These are phyloP conservation scores for Trypanosoma caninum DNA, from an alignment of 208 protist genomes.

Conservation along the genomic window DNA sequence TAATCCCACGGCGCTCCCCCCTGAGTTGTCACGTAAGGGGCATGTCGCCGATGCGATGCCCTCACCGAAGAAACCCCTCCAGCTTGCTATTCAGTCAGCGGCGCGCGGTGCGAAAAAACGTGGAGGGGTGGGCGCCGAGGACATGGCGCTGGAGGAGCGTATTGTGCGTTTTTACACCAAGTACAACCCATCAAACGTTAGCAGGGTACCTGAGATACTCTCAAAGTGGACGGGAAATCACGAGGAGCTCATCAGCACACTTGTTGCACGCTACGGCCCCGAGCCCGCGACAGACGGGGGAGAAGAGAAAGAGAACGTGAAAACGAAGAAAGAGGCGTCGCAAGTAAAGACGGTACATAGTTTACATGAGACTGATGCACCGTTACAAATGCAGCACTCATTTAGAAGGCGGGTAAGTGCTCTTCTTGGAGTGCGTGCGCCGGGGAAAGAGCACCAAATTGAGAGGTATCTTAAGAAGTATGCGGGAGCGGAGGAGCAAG, in stretches of 20 bases:
- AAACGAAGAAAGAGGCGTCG: neutral
- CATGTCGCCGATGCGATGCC: too few relatives aligned
- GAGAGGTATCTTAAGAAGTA: slow-evolving; percentile 1
- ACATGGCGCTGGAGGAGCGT: neutral
- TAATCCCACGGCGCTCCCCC: too few relatives aligned
- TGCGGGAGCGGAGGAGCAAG: neutral
- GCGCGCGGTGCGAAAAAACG: too few relatives aligned
- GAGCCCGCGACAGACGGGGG: slow-evolving; percentile 2
- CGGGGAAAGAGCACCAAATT: slow-evolving; percentile 1
- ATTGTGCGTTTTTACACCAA: slow-evolving; percentile 1
- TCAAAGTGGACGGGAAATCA: neutral
- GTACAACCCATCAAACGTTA: slow-evolving; percentile 5
- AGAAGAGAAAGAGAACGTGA: slow-evolving; percentile 27
- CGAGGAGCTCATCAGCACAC: slow-evolving; percentile 4
- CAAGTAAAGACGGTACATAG: neutral
- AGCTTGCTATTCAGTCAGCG: too few relatives aligned
- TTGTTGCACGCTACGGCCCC: slow-evolving; percentile 21
- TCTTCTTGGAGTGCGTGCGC: slow-evolving; percentile 19
- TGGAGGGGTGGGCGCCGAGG: too few relatives aligned
- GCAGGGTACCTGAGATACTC: neutral
- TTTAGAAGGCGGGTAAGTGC: slow-evolving; percentile 12
- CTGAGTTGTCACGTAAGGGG: too few relatives aligned
- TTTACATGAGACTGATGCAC: neutral
- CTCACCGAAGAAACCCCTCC: too few relatives aligned
- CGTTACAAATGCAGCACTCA: neutral